Evolutionary conservation across 805 yeast species (phyloP).

Genomic region (Candida nitratophila): DNA sequence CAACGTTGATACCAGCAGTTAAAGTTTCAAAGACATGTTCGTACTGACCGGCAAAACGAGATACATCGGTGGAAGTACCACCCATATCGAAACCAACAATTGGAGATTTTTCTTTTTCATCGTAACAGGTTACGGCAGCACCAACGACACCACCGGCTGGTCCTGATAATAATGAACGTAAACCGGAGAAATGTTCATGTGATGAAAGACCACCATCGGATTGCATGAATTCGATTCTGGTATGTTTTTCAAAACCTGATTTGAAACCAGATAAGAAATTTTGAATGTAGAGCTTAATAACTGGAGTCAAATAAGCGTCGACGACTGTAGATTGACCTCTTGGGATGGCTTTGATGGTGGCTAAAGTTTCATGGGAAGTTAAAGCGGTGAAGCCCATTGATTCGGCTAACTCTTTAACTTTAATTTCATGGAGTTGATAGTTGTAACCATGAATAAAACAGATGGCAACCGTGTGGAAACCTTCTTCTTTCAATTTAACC

Average conservation of each 20-base stretch:
- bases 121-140: slow-evolving; percentile 44
- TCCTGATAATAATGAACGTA: slow-evolving; percentile 46
- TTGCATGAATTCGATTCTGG: slow-evolving; percentile 46
- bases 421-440: slow-evolving; percentile 30
- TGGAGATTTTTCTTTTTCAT: slow-evolving; percentile 17
- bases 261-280: slow-evolving; percentile 27
- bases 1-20: slow-evolving; percentile 71
- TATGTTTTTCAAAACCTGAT: slow-evolving; percentile 21
- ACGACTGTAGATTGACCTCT: slow-evolving; percentile 32
- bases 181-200: slow-evolving; percentile 44
- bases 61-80: slow-evolving; percentile 32
- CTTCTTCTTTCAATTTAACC: slow-evolving; percentile 13
- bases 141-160: slow-evolving; percentile 62
- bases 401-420: slow-evolving; percentile 24
- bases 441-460: slow-evolving; percentile 31
- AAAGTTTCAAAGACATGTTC: slow-evolving; percentile 70
- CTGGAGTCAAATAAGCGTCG: slow-evolving; percentile 35
- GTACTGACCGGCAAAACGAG: slow-evolving; percentile 54
- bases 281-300: slow-evolving; percentile 26
- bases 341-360: slow-evolving; percentile 28
- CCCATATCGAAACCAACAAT: slow-evolving; percentile 31
- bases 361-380: slow-evolving; percentile 27
- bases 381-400: slow-evolving; percentile 32
- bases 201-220: slow-evolving; percentile 51
- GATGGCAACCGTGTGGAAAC: slow-evolving; percentile 27